Evolutionary conservation across 805 yeast species (phyloP).

Genomic region (Teunomyces barrocoloradensis): DNA sequence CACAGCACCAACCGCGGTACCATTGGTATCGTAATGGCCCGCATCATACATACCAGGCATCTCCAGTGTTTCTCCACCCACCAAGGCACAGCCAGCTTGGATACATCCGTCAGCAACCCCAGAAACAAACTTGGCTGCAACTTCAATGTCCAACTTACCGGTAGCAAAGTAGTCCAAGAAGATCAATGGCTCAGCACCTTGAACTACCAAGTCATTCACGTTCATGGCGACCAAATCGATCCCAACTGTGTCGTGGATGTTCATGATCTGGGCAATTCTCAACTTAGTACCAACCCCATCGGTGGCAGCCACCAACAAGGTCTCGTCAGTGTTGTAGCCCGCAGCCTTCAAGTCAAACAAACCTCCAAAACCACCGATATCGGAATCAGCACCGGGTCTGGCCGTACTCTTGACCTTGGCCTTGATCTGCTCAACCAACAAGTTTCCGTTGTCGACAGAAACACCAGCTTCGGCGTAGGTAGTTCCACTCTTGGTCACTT

Average conservation of each 20-base stretch:
- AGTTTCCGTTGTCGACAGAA: constrained; percentile 93
- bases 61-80: constrained; percentile 98
- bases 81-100: constrained; percentile 93
- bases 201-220: constrained; percentile 95
- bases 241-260: constrained; percentile 96
- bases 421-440: constrained; percentile 86
- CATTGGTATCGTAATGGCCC: constrained; percentile 96
- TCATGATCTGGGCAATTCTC: constrained; percentile 85
- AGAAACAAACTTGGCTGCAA: constrained; percentile 83
- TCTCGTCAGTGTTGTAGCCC: constrained; percentile 76
- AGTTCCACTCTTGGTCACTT: constrained; percentile 21
- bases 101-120: constrained; percentile 98
- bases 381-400: constrained; percentile 95
- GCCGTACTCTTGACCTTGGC: constrained; percentile 86
- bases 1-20: constrained; percentile 98
- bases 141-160: constrained; percentile 78
- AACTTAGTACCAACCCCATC: constrained; percentile 99
- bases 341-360: constrained; percentile 85
- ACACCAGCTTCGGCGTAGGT: constrained; percentile 98
- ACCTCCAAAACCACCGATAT: constrained; percentile 99
- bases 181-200: constrained; percentile 97
- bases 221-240: constrained; percentile 99
- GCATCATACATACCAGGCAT: constrained; percentile 99
- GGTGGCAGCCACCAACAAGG: constrained; percentile 93
- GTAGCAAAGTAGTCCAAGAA: constrained; percentile 97